Evolutionary conservation across 2,329 filamentous ascomycete species (phyloP), one percentile per base, ranked within the genome.

Genomic region (Venturia carpophila): DNA sequence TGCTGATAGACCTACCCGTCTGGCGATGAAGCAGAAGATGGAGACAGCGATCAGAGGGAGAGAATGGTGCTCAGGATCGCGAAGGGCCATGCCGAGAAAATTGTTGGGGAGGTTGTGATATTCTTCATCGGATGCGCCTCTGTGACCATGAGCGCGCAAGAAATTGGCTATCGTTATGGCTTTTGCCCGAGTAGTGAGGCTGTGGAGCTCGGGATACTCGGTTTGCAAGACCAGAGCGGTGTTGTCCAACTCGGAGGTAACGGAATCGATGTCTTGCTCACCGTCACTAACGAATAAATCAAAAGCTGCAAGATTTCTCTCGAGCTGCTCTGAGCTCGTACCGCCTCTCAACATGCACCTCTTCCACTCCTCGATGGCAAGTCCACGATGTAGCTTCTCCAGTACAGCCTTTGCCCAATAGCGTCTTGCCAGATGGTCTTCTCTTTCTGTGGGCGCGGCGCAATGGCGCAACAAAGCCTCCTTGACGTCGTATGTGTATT

Each of bases 91-190:
- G 11, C 91, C 91, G 65, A 99, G 86, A 70, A 96, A 90, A 70
- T 90, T 95, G 75, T 97, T 96, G 67, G 90, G 85, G 66, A 97
- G 77, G 66, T 88, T 87, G 69, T 91, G 86, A 73, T 94, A 97
- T 52, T 79, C 73, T 9, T 85, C 83, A n/a, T 85, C 77, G n/a
- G 82, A 41, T 65, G 91, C 83, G 56, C 92, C 92, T 1, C 84
- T 85, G 69, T 96, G 82, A 64, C 89, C 85, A 45, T 86, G 82
- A 2, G 76, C 73, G 65, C 87, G 84, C 56, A 97, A 78, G 80
- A 89, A 96, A 10, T 78, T 78, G 21, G 88, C 87, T 45, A 96
- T 78, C 1, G 79, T 77, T 47, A 88, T 74, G 0, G 92, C 90
- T 74, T 87, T 89, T 65, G 84, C 74, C 60, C 91, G 84, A 0